Percentiles rank a stretch among this genome's conserved stretches.
phyloP scores from a whole-genome alignment of 345 rosid genomes.

The Cardamine occulta region DNA sequence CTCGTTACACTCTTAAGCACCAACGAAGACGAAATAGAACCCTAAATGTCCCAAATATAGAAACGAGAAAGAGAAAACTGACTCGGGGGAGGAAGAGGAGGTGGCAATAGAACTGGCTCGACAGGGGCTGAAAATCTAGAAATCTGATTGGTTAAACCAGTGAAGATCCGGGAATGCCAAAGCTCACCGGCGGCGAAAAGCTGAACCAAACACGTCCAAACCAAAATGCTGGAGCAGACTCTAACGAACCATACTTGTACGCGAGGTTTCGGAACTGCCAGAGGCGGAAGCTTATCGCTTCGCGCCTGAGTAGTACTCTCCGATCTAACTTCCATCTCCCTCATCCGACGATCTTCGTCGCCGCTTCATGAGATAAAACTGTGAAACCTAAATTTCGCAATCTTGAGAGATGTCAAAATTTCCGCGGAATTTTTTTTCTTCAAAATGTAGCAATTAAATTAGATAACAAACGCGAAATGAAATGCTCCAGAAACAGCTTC shows the following conservation, averaged over 20 bases:
- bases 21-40: constrained; percentile 5
- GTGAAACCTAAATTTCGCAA: constrained; percentile 23
- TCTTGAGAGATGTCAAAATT: constrained; percentile 17
- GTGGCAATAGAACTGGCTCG: constrained; percentile 48
- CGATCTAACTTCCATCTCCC: constrained; percentile 88
- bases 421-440: background rate
- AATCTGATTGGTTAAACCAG: constrained; percentile 56
- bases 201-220: constrained; percentile 99
- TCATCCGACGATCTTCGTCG: constrained; percentile 62
- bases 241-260: constrained; percentile 83
- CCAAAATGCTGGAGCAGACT: constrained; percentile 86
- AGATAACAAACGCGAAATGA: constrained; percentile 30
- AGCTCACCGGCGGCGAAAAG: constrained; percentile 82
- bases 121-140: constrained; percentile 49
- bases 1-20: background rate
- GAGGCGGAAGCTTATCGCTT: constrained; percentile 63
- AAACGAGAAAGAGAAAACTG: constrained; percentile 25
- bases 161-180: constrained; percentile 71
- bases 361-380: constrained; percentile 58
- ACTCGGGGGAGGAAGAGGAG: constrained; percentile 63
- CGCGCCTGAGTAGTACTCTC: constrained; percentile 55
- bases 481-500: constrained; percentile 16
- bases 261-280: constrained; percentile 64
- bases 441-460: background rate
- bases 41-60: background rate